Evolutionary conservation across 2,329 filamentous ascomycete genomes (phyloP).

Genomic region (Hypomyces perniciosus): DNA sequence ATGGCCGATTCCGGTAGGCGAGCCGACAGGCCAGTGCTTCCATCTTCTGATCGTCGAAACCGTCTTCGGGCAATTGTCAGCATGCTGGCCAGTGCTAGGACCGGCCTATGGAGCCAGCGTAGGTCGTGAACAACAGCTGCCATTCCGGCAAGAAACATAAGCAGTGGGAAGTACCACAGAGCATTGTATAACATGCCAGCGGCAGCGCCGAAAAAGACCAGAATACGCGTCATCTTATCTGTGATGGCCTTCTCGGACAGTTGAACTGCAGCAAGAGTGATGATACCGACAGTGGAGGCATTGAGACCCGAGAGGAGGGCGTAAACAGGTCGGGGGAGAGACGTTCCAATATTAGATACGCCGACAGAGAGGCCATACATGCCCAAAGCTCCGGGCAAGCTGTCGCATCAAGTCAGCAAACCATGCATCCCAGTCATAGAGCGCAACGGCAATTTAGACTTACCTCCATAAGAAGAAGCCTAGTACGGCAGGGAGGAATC

Average conservation of each 20-base stretch:
- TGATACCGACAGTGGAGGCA: conserved; percentile 64
- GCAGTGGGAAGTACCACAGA: conserved; percentile 66
- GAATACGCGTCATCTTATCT: conserved; percentile 54
- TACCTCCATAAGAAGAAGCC: too few species aligned
- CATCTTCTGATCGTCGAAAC: neutral
- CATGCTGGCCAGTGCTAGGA: neutral
- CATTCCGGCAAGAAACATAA: conserved; percentile 53
- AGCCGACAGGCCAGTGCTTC: neutral
- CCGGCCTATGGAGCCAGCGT: conserved; percentile 39
- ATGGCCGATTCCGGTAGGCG: neutral
- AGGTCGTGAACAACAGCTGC: conserved; percentile 51
- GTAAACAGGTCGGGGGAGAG: conserved; percentile 57
- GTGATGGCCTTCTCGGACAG: conserved; percentile 62
- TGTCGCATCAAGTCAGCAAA: too few species aligned
- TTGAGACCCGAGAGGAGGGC: conserved; percentile 67
- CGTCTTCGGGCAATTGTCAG: neutral
- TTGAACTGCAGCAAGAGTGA: conserved; percentile 63
- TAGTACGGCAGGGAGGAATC: too few species aligned
- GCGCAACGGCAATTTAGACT: too few species aligned
- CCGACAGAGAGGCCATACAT: conserved; percentile 65
- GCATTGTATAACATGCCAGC: conserved; percentile 66
- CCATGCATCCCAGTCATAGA: too few species aligned
- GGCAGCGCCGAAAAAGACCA: conserved; percentile 58
- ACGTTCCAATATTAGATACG: conserved; percentile 52
- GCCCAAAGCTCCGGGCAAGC: conserved; percentile 62